Conservation (phyloP, 108 stramenopile species). For the Seminavis robusta region DNA sequence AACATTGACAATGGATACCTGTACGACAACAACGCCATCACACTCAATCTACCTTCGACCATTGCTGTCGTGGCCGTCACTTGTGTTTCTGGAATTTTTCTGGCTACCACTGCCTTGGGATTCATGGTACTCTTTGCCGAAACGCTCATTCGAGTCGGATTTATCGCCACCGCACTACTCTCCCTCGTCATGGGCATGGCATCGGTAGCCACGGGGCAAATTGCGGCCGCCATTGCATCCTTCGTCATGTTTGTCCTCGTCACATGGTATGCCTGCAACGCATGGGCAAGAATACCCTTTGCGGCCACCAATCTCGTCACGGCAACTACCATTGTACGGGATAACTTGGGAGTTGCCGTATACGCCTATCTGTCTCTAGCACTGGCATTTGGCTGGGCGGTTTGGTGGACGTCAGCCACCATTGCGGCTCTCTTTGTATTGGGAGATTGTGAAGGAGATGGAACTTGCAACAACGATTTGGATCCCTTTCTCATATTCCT, state of each 20-base stretch:
- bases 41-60: conserved; percentile 2
- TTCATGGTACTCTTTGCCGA: conserved; percentile 41
- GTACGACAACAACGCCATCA: conserved; percentile 3
- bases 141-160: conserved; percentile 53
- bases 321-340: conserved; percentile 60
- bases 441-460: conserved; percentile 38
- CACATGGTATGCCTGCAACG: conserved; percentile 56
- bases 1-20: conserved; percentile 5
- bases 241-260: conserved; percentile 41
- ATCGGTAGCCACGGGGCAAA: conserved; percentile 21
- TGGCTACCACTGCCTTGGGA: conserved; percentile 27
- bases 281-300: conserved; percentile 78
- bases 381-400: conserved; percentile 49
- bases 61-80: conserved; percentile 10
- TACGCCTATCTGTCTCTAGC: conserved; percentile 56
- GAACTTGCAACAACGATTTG: conserved; percentile 42
- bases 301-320: conserved; percentile 70
- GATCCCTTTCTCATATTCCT: conserved; percentile 35
- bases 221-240: conserved; percentile 23
- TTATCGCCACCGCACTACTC: conserved; percentile 57
- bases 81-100: conserved; percentile 7
- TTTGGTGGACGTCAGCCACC: conserved; percentile 57
- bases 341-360: conserved; percentile 58
- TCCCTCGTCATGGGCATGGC: conserved; percentile 27
- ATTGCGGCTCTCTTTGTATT: conserved; percentile 45